phyloP scores from a whole-genome alignment of 23 red algal species.

The Gracilariopsis chorda region DNA sequence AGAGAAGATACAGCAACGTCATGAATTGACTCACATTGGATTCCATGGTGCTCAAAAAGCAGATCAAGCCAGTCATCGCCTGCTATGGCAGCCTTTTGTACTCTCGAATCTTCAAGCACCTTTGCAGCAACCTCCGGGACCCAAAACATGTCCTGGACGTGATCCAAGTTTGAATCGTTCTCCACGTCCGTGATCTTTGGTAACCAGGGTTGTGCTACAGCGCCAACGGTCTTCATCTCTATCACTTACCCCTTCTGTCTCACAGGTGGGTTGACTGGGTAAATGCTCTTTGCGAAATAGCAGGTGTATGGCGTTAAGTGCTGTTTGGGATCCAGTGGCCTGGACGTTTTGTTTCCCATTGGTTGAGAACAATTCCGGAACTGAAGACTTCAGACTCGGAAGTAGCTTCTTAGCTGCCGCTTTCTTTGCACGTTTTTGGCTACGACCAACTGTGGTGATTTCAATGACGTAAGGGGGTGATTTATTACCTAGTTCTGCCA shows the following conservation, averaged over 20 bases:
- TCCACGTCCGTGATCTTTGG: slow-evolving; percentile 1
- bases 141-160: background rate
- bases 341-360: background rate
- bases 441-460: background rate
- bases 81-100: background rate
- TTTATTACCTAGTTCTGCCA: background rate
- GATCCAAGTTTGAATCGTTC: background rate
- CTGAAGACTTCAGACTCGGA: background rate
- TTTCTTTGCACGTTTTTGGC: background rate
- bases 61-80: background rate
- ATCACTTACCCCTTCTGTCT: background rate
- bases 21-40: background rate
- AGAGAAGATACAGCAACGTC: background rate
- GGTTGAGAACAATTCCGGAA: background rate
- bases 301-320: background rate
- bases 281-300: background rate
- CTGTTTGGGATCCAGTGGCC: background rate
- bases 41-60: background rate
- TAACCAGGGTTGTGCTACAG: background rate
- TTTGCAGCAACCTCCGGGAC: background rate
- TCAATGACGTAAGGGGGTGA: background rate
- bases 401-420: background rate
- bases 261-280: background rate
- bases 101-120: background rate
- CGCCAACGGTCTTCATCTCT: background rate